Base-by-base conservation (phyloP, 2,329 filamentous ascomycete genomes). In the Arthroderma sp. region DNA sequence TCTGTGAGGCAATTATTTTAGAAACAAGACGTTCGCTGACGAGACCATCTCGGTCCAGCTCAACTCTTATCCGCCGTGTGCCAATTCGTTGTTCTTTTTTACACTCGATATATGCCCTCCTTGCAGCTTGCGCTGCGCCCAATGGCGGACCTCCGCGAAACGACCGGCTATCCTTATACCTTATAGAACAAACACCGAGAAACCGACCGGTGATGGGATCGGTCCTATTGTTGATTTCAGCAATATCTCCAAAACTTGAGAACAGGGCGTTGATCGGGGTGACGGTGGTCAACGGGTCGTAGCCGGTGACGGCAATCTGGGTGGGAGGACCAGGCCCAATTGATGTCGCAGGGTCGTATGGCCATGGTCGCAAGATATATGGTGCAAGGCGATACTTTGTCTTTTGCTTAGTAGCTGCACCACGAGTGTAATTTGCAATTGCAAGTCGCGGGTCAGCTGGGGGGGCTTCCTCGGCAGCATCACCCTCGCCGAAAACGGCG, bases 131-230 rank as follows among this genome's bases (percentile, higher is more conserved):
- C 36, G 83, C 78, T 4, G 86, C 91, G 41, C 80, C 74, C 34
- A 86, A 67, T 2, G 74, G 65, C 1, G 67, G 57, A 15, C 53
- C 69, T 55, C 66, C 78, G 57, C 68, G 71, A 53, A 64, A 71
- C 52, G 69, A 68, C 60, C 44, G 66, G 63, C 68, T 77, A 59
- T 96, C 89, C 56, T 83, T 80, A 63, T 93, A 98, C 48, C 83
- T 80, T 58, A 98, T 86, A 10, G 86, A 86, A 52, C 86, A 94
- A 59, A 98, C 88, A 8, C 91, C 91, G 8, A 98, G 74, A 59
- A 93, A 94, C 58, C 86, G 91, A 11, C 91, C 91, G 8, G 88
- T 96, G 47, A 88, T 82, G 6, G 91, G 91, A 63, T 98, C 87
- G 57, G 93, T 89, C 61, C 93, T 89, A 59, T 95, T 95, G 58